These are phyloP conservation scores for Globisporangium acanthophoron DNA, from an alignment of 352 stramenopile species.

Conservation along the genomic window DNA sequence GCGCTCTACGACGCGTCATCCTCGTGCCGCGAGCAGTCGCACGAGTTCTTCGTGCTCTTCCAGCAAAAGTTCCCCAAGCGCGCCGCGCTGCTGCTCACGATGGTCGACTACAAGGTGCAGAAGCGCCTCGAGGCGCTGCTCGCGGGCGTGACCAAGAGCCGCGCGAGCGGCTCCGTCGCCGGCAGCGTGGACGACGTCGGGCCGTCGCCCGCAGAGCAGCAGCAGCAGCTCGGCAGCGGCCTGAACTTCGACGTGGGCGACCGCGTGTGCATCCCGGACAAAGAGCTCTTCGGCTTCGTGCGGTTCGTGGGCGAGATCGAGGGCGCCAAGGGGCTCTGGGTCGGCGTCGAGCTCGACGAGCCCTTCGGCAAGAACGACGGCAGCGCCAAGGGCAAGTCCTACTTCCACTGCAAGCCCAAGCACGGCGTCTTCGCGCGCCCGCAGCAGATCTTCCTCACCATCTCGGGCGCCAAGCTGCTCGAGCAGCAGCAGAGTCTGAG, in stretches of 20 bases:
- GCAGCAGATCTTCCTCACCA: slow-evolving; percentile 71
- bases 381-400: slow-evolving; percentile 73
- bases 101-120: slow-evolving; percentile 82
- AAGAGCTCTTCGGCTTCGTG: slow-evolving; percentile 79
- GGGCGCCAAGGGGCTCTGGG: slow-evolving; percentile 62
- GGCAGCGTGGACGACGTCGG: slow-evolving; percentile 52
- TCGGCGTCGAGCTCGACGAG: slow-evolving; percentile 76
- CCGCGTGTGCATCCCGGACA: slow-evolving; percentile 80
- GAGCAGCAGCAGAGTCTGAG: slow-evolving; percentile 32
- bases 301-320: slow-evolving; percentile 71
- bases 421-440: slow-evolving; percentile 75
- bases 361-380: slow-evolving; percentile 80
- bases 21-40: slow-evolving; percentile 55
- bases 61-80: slow-evolving; percentile 78
- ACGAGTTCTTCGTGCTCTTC: slow-evolving; percentile 68
- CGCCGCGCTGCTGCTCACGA: slow-evolving; percentile 49
- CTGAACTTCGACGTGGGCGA: slow-evolving; percentile 60
- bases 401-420: slow-evolving; percentile 75
- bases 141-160: slow-evolving; percentile 11
- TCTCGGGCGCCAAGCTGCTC: slow-evolving; percentile 45
- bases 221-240: slow-evolving; percentile 5
- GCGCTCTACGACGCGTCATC: slow-evolving; percentile 77
- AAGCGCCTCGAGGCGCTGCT: slow-evolving; percentile 69
- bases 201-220: neutral
- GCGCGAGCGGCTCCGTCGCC: slow-evolving; percentile 14